phyloP scores from a whole-genome alignment of 2,329 filamentous ascomycete genomes.

The Hypomyces rosellus region DNA sequence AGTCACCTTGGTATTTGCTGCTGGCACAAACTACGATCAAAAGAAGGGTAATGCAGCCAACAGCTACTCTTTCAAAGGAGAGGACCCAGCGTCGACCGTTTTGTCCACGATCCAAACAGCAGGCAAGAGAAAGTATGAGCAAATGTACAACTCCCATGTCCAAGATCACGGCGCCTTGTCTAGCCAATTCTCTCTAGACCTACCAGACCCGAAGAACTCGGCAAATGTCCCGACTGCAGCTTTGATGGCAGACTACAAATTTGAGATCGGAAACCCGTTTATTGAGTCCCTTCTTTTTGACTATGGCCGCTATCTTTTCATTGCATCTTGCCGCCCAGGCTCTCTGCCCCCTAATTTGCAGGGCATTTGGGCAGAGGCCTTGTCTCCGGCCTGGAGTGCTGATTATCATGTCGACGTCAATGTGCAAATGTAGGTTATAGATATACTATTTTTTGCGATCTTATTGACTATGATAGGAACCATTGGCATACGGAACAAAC shows the following conservation, averaged over 20 bases:
- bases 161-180: constrained; percentile 36
- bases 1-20: constrained; percentile 35
- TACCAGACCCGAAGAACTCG: constrained; percentile 40
- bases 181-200: constrained; percentile 33
- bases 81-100: constrained; percentile 36
- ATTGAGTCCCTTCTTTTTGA: constrained; percentile 48
- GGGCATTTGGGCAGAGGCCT: constrained; percentile 46
- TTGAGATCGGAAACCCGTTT: constrained; percentile 39
- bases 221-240: constrained; percentile 30
- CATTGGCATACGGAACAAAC: constrained; percentile 51
- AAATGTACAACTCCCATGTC: constrained; percentile 30
- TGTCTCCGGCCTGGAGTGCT: constrained; percentile 36
- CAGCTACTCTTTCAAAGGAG: constrained; percentile 42
- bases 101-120: constrained; percentile 27
- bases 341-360: constrained; percentile 51
- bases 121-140: constrained; percentile 23
- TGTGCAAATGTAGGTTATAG: constrained; percentile 38
- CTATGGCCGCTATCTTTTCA: constrained; percentile 47
- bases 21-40: constrained; percentile 44
- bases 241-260: constrained; percentile 6
- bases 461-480: constrained; percentile 31
- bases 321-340: constrained; percentile 45
- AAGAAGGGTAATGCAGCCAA: constrained; percentile 38
- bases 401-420: constrained; percentile 57
- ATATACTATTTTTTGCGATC: no score